phyloP scores from a whole-genome alignment of 345 rosid genomes.

The Pistacia atlantica region DNA sequence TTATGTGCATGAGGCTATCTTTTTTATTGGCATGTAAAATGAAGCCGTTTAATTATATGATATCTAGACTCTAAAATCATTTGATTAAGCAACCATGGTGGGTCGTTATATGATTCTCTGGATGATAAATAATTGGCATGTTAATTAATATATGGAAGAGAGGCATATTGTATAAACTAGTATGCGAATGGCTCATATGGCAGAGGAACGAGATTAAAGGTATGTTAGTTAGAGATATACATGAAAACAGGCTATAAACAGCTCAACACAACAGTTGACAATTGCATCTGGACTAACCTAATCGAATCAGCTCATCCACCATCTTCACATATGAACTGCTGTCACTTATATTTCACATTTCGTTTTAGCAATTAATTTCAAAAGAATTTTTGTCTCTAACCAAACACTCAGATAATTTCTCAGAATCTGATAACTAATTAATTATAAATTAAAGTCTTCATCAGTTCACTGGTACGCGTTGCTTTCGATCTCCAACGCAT shows the following conservation, averaged over 20 bases:
- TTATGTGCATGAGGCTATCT: too few species aligned
- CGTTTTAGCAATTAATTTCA: too few species aligned
- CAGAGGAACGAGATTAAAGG: not conserved
- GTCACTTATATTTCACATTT: not conserved
- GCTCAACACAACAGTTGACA: constrained; percentile 20
- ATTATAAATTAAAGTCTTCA: not conserved
- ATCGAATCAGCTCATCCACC: not conserved
- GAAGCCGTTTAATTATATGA: too few species aligned
- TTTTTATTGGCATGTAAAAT: too few species aligned
- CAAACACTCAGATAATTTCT: not conserved
- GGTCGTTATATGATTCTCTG: too few species aligned
- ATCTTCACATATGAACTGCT: not conserved
- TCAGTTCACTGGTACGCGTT: not conserved
- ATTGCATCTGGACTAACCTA: not conserved
- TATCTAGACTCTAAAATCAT: too few species aligned
- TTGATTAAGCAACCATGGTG: too few species aligned
- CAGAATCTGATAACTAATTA: not conserved
- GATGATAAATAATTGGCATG: too few species aligned
- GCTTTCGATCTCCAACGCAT: not conserved
- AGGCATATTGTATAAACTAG: too few species aligned
- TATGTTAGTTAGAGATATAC: not conserved
- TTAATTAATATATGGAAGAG: too few species aligned
- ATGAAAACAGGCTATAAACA: constrained; percentile 27
- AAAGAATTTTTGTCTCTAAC: not conserved
- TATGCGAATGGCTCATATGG: too few species aligned